These are phyloP conservation scores for Tolypocladium amazonense DNA, from an alignment of 2,329 filamentous ascomycete species.

Conservation along the genomic window DNA sequence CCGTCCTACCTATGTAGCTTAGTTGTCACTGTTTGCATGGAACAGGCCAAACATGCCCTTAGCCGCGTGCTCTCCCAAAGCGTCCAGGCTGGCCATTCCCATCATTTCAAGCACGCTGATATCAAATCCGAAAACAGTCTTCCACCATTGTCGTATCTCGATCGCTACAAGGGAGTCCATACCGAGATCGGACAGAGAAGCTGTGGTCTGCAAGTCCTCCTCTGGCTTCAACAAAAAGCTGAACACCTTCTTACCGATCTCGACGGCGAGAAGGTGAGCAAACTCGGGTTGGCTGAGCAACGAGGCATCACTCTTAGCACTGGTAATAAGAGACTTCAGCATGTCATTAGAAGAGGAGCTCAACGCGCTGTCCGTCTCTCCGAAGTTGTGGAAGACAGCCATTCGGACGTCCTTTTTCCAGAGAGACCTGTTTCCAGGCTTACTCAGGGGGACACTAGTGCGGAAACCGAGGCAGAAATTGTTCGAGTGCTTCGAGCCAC, in stretches of 20 bases:
- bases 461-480: not conserved
- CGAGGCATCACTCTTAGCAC: not conserved
- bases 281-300: not conserved
- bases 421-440: not conserved
- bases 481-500: not conserved
- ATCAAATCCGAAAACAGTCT: conserved; percentile 9
- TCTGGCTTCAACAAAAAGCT: conserved; percentile 7
- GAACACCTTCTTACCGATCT: conserved; percentile 9
- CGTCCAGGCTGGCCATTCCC: conserved; percentile 7
- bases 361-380: not conserved
- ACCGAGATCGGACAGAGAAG: conserved; percentile 7
- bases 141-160: conserved; percentile 12
- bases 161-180: conserved; percentile 13
- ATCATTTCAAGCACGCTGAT: conserved; percentile 11
- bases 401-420: not conserved
- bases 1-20: not conserved
- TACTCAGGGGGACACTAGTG: not conserved
- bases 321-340: not conserved
- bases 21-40: not conserved
- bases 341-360: not conserved
- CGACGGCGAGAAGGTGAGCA: conserved; percentile 1
- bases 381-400: not conserved
- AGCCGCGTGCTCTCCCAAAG: conserved; percentile 4
- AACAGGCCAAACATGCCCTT: not conserved
- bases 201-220: not conserved